Conservation (phyloP, 75 land plant species). For the Sequoia sempervirens region DNA sequence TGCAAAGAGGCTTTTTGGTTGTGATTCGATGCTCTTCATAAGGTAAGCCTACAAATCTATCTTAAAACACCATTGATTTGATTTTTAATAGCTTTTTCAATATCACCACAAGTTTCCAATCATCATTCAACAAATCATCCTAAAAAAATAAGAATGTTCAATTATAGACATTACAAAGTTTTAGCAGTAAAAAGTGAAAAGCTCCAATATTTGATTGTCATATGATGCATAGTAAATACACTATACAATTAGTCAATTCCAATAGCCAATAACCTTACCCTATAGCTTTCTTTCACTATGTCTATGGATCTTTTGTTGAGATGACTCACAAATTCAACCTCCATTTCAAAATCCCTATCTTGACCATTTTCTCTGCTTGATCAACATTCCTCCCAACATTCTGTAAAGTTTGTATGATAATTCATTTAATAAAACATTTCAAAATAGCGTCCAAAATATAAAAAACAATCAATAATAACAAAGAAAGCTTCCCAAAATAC, state of each 20-base stretch:
- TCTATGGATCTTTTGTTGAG: too few relatives aligned
- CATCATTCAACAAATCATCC: constrained; percentile 81
- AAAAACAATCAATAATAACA: too few relatives aligned
- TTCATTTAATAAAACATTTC: too few relatives aligned
- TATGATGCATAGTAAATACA: too few relatives aligned
- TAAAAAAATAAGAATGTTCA: constrained; percentile 17
- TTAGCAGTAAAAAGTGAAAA: background rate
- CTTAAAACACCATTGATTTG: too few relatives aligned
- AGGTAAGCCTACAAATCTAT: constrained; percentile 27
- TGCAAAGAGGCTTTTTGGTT: constrained; percentile 74
- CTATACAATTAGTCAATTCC: too few relatives aligned
- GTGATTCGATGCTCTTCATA: constrained; percentile 84
- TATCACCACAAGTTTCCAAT: constrained; percentile 78
- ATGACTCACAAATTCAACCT: constrained; percentile 44
- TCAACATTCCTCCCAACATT: constrained; percentile 75
- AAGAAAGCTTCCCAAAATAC: too few relatives aligned
- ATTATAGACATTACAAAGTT: background rate
- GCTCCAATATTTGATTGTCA: background rate
- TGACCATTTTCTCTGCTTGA: constrained; percentile 85
- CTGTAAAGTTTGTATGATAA: too few relatives aligned
- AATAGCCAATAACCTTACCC: too few relatives aligned
- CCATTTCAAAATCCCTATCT: constrained; percentile 90
- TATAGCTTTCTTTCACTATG: too few relatives aligned
- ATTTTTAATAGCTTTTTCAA: constrained; percentile 82
- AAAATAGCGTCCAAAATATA: too few relatives aligned